Evolutionary conservation across 306 rosid species (phyloP).

Genomic region (Vigna angularis): DNA sequence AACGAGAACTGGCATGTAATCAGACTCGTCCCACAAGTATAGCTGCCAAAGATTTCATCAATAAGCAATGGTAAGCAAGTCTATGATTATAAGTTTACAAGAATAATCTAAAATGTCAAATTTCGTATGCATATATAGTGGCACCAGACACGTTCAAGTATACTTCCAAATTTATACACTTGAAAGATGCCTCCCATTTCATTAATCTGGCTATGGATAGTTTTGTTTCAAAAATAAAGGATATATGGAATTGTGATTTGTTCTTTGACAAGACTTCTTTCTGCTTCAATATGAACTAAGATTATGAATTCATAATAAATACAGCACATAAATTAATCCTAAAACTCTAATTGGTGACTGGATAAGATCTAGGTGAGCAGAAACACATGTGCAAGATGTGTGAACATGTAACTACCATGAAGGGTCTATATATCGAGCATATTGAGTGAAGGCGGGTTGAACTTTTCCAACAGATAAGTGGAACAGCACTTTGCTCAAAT

Average conservation of each 20-base stretch:
- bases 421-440: conserved; percentile 76
- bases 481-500: conserved; percentile 50
- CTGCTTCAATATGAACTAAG: background rate
- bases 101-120: conserved; percentile 2
- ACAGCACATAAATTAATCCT: conserved; percentile 17
- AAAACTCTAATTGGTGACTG: background rate
- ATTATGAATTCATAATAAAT: conserved; percentile 8
- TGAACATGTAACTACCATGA: conserved; percentile 63
- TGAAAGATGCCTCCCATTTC: conserved; percentile 11
- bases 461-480: conserved; percentile 69
- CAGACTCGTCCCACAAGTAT: conserved; percentile 81
- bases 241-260: background rate
- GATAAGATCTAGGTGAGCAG: conserved; percentile 23
- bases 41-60: conserved; percentile 56
- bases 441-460: conserved; percentile 64
- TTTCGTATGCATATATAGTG: conserved; percentile 5
- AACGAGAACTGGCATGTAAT: conserved; percentile 68
- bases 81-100: conserved; percentile 6
- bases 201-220: conserved; percentile 23
- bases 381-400: conserved; percentile 31
- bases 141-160: conserved; percentile 1
- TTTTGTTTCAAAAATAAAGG: conserved; percentile 2
- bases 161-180: background rate
- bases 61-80: conserved; percentile 14
- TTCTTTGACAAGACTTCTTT: conserved; percentile 15